Evolutionary conservation across 306 rosid species (phyloP).

Genomic region (Neltuma alba): DNA sequence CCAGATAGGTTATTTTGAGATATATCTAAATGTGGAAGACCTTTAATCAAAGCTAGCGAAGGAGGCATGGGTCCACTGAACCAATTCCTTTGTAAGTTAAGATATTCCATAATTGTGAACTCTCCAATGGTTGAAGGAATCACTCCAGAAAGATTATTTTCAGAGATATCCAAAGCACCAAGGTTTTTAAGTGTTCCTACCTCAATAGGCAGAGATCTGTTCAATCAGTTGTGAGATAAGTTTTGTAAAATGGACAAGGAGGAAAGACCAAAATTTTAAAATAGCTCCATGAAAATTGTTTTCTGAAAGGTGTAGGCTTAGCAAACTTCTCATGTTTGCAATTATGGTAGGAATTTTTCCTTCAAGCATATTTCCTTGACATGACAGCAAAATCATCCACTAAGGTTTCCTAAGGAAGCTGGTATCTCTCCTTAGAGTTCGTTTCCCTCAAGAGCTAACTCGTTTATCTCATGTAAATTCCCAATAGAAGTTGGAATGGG

Average conservation of each 20-base stretch:
- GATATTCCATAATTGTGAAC: not conserved
- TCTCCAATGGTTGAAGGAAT: not conserved
- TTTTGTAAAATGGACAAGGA: not conserved
- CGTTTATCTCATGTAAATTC: not conserved
- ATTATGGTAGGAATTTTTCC: not conserved
- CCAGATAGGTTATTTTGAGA: not conserved
- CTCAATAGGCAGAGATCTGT: not conserved
- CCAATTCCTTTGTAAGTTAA: not conserved
- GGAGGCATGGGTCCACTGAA: not conserved
- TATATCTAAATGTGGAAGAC: not conserved
- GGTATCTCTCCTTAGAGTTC: not conserved
- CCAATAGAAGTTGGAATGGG: not conserved
- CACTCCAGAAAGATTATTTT: not conserved
- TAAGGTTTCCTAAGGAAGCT: not conserved
- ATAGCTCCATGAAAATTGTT: not conserved
- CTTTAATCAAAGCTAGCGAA: not conserved
- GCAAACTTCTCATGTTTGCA: not conserved
- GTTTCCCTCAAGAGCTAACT: rapidly evolving
- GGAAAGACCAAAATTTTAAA: not conserved
- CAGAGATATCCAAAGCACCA: not conserved
- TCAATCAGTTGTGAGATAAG: not conserved
- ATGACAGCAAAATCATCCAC: not conserved
- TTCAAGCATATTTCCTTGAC: not conserved
- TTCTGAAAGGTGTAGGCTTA: not conserved
- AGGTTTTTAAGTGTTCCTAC: not conserved